Conservation (phyloP, 345 rosid genomes). For the Carallia brachiata region DNA sequence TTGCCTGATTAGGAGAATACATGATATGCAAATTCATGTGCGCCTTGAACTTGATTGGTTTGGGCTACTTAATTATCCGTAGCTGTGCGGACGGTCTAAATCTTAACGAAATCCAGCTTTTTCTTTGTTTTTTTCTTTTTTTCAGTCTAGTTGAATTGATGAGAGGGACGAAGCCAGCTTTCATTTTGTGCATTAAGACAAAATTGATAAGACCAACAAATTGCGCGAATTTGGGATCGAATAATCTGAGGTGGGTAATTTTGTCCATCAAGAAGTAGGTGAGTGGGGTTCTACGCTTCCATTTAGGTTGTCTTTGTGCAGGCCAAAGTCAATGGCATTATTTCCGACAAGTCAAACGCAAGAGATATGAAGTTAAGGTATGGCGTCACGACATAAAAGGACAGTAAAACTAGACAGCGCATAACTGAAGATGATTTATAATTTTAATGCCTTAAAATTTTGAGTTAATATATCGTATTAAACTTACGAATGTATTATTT, state of each 20-base stretch:
- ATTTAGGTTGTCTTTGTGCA: not conserved
- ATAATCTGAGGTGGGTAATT: constrained; percentile 3
- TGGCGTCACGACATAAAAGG: too few species aligned
- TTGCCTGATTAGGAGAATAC: not conserved
- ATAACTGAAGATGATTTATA: too few species aligned
- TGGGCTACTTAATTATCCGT: not conserved
- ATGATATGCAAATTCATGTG: too few species aligned
- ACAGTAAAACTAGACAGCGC: too few species aligned
- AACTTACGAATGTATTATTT: too few species aligned
- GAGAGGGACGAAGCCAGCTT: not conserved
- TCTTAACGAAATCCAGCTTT: not conserved
- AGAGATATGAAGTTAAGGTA: not conserved
- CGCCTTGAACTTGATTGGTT: too few species aligned
- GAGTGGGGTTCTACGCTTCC: constrained; percentile 1
- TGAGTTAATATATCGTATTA: too few species aligned
- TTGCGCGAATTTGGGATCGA: too few species aligned
- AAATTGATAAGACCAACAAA: not conserved
- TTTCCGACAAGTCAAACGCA: not conserved
- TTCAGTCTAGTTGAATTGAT: too few species aligned
- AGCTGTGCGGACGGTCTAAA: not conserved
- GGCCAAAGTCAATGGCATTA: constrained; percentile 27
- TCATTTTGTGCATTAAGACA: not conserved
- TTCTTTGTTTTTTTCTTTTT: too few species aligned
- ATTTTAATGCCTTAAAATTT: too few species aligned
- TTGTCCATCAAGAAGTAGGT: constrained; percentile 37